These are phyloP conservation scores for Pichia sp. DNA, from an alignment of 1,139 yeast genomes.

Conservation along the genomic window DNA sequence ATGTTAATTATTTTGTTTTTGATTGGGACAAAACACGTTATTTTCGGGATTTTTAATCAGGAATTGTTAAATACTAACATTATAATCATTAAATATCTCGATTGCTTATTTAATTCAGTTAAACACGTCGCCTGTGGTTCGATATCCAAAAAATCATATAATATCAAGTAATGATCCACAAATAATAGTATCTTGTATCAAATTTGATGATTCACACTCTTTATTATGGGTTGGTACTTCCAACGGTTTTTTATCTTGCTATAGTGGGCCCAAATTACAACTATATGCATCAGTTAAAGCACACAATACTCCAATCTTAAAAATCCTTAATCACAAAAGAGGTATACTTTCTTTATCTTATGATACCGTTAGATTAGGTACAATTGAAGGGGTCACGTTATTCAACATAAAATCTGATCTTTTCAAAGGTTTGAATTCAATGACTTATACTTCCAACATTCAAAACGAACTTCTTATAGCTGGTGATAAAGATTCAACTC, in stretches of 20 bases:
- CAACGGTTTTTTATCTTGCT: constrained; percentile 30
- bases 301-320: constrained; percentile 39
- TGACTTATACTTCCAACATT: constrained; percentile 33
- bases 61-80: neutral
- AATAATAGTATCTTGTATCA: constrained; percentile 31
- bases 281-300: constrained; percentile 51
- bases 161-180: constrained; percentile 7
- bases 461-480: constrained; percentile 40
- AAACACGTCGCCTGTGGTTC: constrained; percentile 9
- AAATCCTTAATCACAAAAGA: constrained; percentile 45
- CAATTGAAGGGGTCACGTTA: constrained; percentile 50
- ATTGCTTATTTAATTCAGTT: neutral
- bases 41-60: neutral
- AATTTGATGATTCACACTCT: constrained; percentile 67
- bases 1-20: constrained; percentile 17
- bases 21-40: neutral
- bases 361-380: constrained; percentile 47
- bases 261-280: constrained; percentile 30
- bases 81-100: neutral
- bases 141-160: constrained; percentile 21
- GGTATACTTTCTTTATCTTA: constrained; percentile 56
- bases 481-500: constrained; percentile 30
- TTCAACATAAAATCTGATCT: constrained; percentile 33
- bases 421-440: constrained; percentile 18
- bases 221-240: constrained; percentile 84